Conservation (phyloP, 495 filamentous ascomycete genomes). For the Sordaria brevicollis region DNA sequence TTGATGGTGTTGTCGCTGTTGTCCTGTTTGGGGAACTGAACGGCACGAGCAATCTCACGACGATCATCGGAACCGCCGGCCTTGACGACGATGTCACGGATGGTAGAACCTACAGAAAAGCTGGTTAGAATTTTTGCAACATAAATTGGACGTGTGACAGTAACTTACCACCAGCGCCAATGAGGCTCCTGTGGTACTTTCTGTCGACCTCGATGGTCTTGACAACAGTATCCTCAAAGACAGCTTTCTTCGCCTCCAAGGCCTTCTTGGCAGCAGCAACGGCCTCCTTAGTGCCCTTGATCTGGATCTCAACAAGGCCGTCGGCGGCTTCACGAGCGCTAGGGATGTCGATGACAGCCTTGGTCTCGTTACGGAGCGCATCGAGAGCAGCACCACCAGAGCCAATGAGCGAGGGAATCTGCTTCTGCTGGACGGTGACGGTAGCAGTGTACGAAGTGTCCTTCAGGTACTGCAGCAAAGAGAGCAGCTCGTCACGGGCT, state of each 20-base stretch:
- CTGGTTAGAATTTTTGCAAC: conserved; percentile 23
- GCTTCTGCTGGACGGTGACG: conserved; percentile 76
- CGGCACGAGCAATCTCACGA: conserved; percentile 67
- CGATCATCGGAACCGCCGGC: conserved; percentile 83
- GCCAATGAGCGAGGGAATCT: conserved; percentile 83
- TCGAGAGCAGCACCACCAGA: conserved; percentile 85
- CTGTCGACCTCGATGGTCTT: conserved; percentile 76
- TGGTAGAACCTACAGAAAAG: conserved; percentile 56
- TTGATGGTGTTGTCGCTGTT: conserved; percentile 74
- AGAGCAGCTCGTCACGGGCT: conserved; percentile 80
- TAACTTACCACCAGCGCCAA: conserved; percentile 73
- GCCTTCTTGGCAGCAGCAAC: conserved; percentile 85
- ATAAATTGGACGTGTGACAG: neutral
- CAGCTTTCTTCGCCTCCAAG: conserved; percentile 67
- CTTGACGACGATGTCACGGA: conserved; percentile 75
- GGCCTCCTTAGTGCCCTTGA: conserved; percentile 83
- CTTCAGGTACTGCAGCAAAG: conserved; percentile 72
- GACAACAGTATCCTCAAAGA: conserved; percentile 78
- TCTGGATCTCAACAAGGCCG: conserved; percentile 65
- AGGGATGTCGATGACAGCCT: conserved; percentile 84
- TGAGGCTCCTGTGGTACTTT: conserved; percentile 83
- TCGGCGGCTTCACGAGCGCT: conserved; percentile 49
- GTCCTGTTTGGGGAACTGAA: conserved; percentile 80
- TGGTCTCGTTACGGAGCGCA: conserved; percentile 68
- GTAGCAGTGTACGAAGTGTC: conserved; percentile 71